Base-by-base conservation (phyloP, 495 filamentous ascomycete genomes). In the Podospora fimiseda region DNA sequence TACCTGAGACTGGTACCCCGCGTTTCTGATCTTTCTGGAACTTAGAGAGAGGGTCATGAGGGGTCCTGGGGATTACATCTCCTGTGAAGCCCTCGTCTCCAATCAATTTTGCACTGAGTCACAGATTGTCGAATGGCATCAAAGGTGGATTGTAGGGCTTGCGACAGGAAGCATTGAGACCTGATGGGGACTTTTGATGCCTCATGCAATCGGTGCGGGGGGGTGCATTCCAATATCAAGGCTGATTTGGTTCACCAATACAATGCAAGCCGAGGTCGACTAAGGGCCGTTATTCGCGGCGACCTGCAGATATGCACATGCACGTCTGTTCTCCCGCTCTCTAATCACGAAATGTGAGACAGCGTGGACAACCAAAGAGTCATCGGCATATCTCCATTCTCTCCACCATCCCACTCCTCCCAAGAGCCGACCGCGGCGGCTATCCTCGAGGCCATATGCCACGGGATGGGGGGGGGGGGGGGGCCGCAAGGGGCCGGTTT, bases 271-370 rank as follows among this genome's bases (percentile, higher is more conserved):
- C 44, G 44, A 47, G 23, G 21, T 24, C n/a, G 11, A 23, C 39
- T 23, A 30, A 18, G 7, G 44, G 46, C 47, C 52, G 38, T 58
- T 55, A 42, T 50, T 61, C 44, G 59, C 58, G 58, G 55, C 54
- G 53, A 68, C 15, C 14, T 39, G 57, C 62, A 62, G 39, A 52
- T 57, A 52, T 47, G 57, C 60, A 59, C 60, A 62, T 61, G 60
- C 63, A 56, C 15, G 19, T 41, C 39, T 41, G n/a, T 18, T 41
- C 13, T 41, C 8, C 5, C 6, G 39, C 39, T 41, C n/a, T n/a
- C n/a, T n/a, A n/a, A n/a, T n/a, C n/a, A n/a, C n/a, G n/a, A n/a
- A n/a, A n/a, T n/a, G n/a, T n/a, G n/a, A n/a, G n/a, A n/a, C n/a
- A n/a, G n/a, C n/a, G n/a, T n/a, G n/a, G n/a, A n/a, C n/a, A n/a